Percentiles rank a stretch among this genome's conserved stretches.
These are phyloP conservation scores for Trichoderma sp. DNA, from an alignment of 2,329 filamentous ascomycete genomes.

Conservation along the genomic window DNA sequence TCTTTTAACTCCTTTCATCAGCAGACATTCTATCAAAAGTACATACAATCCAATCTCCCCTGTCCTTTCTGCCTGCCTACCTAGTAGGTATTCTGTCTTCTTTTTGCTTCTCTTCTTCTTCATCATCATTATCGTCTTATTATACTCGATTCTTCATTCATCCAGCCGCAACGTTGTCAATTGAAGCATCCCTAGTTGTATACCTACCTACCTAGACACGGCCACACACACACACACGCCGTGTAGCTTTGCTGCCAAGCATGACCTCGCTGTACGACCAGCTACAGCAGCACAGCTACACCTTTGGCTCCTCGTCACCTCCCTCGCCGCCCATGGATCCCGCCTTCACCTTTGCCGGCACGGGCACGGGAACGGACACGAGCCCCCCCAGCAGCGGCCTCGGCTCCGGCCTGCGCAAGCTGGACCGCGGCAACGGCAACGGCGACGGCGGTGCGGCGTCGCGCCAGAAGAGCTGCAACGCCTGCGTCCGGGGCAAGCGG, in stretches of 20 bases:
- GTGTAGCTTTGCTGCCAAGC: neutral
- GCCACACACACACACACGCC: too few relatives aligned
- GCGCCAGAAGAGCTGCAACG: conserved; percentile 55
- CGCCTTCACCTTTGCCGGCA: neutral
- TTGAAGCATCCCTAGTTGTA: neutral
- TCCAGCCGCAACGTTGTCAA: neutral
- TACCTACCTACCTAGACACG: neutral
- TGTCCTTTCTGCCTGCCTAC: neutral
- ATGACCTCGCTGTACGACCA: conserved; percentile 10
- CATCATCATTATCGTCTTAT: neutral
- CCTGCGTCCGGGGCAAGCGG: conserved; percentile 52
- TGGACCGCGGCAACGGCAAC: conserved; percentile 2
- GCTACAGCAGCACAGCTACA: conserved; percentile 14
- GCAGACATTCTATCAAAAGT: neutral
- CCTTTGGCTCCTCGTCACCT: conserved; percentile 1
- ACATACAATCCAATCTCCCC: neutral
- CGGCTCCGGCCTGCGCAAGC: conserved; percentile 1
- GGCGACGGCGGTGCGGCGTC: conserved; percentile 40
- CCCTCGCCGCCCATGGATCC: conserved; percentile 17
- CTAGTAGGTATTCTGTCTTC: neutral
- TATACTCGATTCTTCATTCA: neutral
- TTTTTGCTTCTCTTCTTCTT: neutral
- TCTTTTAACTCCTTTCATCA: conserved; percentile 20
- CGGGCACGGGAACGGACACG: neutral
- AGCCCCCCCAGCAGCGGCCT: conserved; percentile 16